phyloP scores from a whole-genome alignment of 1,284 basidiomycete genomes.

The Apiotrichum mycotoxinovorans region DNA sequence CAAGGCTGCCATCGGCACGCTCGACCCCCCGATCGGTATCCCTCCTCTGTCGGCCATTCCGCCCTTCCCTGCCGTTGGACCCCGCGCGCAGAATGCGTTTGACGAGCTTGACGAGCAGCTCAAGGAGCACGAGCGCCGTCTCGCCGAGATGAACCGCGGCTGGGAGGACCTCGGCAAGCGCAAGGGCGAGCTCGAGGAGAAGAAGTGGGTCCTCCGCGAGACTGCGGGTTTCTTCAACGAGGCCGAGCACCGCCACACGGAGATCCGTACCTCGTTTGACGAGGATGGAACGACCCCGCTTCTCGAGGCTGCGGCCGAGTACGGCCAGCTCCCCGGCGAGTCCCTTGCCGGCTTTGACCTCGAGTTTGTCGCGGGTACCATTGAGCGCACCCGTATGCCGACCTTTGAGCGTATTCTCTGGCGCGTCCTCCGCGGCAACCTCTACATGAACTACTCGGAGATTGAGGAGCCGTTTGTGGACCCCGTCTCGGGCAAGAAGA shows the following conservation, averaged over 20 bases:
- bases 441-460: constrained; percentile 99
- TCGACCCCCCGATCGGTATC: constrained; percentile 65
- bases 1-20: constrained; percentile 75
- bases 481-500: constrained; percentile 72
- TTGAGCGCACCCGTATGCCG: constrained; percentile 84
- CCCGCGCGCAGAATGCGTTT: constrained; percentile 84
- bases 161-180: constrained; percentile 87
- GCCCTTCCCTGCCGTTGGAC: constrained; percentile 77
- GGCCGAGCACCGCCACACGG: constrained; percentile 74
- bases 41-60: constrained; percentile 76
- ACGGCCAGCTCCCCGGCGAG: constrained; percentile 55
- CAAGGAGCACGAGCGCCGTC: constrained; percentile 78
- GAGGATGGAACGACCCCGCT: constrained; percentile 81
- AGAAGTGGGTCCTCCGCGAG: constrained; percentile 86
- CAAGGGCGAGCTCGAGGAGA: constrained; percentile 84
- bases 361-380: constrained; percentile 96
- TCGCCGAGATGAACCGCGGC: constrained; percentile 88
- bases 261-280: constrained; percentile 85
- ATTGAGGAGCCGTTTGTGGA: constrained; percentile 91
- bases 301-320: constrained; percentile 79
- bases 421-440: constrained; percentile 94
- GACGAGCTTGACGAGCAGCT: constrained; percentile 90
- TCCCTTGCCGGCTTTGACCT: constrained; percentile 64
- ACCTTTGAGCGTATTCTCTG: constrained; percentile 97
- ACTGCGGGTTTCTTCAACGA: constrained; percentile 95